Evolutionary conservation across 2,329 filamentous ascomycete genomes (phyloP).

Genomic region (Pseudopyricularia cyperi): DNA sequence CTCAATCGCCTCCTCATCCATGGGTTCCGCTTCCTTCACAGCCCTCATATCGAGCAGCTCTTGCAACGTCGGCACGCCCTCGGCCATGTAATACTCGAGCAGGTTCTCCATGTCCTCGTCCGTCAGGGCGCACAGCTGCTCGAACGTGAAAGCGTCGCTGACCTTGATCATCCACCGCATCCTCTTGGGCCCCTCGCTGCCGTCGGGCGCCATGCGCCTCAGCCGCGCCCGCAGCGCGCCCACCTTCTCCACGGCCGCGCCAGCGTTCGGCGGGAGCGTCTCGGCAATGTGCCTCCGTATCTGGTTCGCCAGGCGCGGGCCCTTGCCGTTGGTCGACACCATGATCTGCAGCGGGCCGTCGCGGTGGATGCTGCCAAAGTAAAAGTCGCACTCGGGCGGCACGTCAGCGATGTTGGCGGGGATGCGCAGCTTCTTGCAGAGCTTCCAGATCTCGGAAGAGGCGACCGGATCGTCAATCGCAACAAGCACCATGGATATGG

Average conservation of each 20-base stretch:
- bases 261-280: conserved; percentile 63
- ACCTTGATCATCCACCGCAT: conserved; percentile 96
- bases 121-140: conserved; percentile 71
- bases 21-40: neutral
- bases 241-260: conserved; percentile 74
- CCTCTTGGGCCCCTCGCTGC: conserved; percentile 66
- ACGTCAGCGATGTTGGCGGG: conserved; percentile 96
- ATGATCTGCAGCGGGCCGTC: conserved; percentile 95
- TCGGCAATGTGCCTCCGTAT: conserved; percentile 72
- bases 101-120: conserved; percentile 76
- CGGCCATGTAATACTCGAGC: conserved; percentile 56
- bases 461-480: conserved; percentile 88
- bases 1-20: neutral
- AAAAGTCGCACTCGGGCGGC: conserved; percentile 93
- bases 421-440: conserved; percentile 75
- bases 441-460: conserved; percentile 83
- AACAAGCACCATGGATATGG: conserved; percentile 66
- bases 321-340: conserved; percentile 97
- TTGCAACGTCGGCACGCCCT: conserved; percentile 41
- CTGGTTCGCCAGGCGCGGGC: conserved; percentile 77
- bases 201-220: conserved; percentile 58
- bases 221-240: conserved; percentile 69
- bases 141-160: conserved; percentile 74
- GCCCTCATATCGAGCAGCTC: conserved; percentile 40
- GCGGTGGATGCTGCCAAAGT: conserved; percentile 90